phyloP scores from a whole-genome alignment of 306 rosid genomes.

The Begonia masoniana region DNA sequence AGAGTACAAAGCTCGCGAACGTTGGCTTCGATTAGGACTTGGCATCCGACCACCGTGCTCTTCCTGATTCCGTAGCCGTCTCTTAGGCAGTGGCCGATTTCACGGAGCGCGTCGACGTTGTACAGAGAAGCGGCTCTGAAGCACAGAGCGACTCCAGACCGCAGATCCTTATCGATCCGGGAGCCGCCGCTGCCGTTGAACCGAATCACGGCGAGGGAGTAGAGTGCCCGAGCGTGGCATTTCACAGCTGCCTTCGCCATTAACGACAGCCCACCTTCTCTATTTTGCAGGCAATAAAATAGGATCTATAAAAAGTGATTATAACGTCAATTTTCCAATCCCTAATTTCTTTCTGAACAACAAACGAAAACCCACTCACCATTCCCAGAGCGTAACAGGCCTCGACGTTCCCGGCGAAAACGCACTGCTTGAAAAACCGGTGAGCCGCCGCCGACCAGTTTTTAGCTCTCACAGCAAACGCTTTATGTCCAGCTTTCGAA shows the following conservation, averaged over 20 bases:
- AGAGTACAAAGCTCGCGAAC: slow-evolving; percentile 44
- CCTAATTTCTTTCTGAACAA: neutral
- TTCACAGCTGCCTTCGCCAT: slow-evolving; percentile 75
- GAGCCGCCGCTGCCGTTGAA: slow-evolving; percentile 88
- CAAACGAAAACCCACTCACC: slow-evolving; percentile 38
- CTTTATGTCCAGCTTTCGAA: slow-evolving; percentile 37
- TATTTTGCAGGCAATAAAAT: slow-evolving; percentile 65
- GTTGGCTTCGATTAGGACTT: slow-evolving; percentile 66
- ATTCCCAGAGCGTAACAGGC: slow-evolving; percentile 80
- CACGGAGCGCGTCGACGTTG: slow-evolving; percentile 76
- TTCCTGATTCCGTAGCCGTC: slow-evolving; percentile 75
- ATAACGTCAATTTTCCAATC: too few species aligned
- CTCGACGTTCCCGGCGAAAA: slow-evolving; percentile 50
- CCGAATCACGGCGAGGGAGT: slow-evolving; percentile 80
- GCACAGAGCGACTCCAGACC: slow-evolving; percentile 67
- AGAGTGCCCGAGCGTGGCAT: slow-evolving; percentile 55
- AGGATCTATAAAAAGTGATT: slow-evolving; percentile 36
- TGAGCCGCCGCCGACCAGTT: slow-evolving; percentile 61
- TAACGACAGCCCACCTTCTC: slow-evolving; percentile 47
- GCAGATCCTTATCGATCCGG: slow-evolving; percentile 44
- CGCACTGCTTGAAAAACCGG: slow-evolving; percentile 46
- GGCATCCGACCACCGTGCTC: slow-evolving; percentile 47
- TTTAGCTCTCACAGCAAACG: slow-evolving; percentile 24
- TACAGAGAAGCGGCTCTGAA: slow-evolving; percentile 62
- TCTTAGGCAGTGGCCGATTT: slow-evolving; percentile 77